Evolutionary conservation across 2,329 filamentous ascomycete genomes (phyloP).

Genomic region (Arachnomyces sp.): DNA sequence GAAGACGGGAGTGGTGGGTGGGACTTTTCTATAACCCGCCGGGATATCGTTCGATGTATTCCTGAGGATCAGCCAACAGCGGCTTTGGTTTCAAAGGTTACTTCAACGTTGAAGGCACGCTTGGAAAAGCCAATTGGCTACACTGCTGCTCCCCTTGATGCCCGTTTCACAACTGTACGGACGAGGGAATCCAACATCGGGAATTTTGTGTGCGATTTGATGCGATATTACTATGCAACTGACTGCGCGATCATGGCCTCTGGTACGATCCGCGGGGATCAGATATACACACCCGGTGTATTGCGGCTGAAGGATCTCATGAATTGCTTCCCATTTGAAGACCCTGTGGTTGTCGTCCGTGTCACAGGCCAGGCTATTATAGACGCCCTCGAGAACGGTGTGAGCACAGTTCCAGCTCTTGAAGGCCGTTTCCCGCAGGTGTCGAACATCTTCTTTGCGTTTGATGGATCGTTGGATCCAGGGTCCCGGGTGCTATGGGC

Average conservation of each 20-base stretch:
- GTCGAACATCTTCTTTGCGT: constrained; percentile 69
- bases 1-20: constrained; percentile 46
- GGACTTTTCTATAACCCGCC: constrained; percentile 69
- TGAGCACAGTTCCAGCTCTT: constrained; percentile 70
- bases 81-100: constrained; percentile 58
- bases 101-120: constrained; percentile 63
- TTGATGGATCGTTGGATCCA: constrained; percentile 54
- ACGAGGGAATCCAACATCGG: constrained; percentile 72
- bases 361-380: constrained; percentile 63
- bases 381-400: constrained; percentile 75
- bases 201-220: constrained; percentile 87
- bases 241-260: constrained; percentile 80
- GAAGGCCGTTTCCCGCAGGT: constrained; percentile 84
- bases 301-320: constrained; percentile 73
- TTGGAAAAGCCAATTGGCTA: constrained; percentile 77
- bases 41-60: constrained; percentile 64
- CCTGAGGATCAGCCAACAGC: constrained; percentile 54
- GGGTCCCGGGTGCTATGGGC: constrained; percentile 57
- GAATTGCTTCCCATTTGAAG: constrained; percentile 86
- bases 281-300: constrained; percentile 75
- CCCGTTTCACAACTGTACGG: constrained; percentile 75
- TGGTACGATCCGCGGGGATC: constrained; percentile 79
- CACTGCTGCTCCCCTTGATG: constrained; percentile 73
- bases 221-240: constrained; percentile 71
- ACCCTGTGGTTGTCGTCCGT: constrained; percentile 71